Evolutionary conservation across 306 rosid genomes (phyloP), one percentile per base, ranked within the genome.

Genomic region (Vigna angularis): DNA sequence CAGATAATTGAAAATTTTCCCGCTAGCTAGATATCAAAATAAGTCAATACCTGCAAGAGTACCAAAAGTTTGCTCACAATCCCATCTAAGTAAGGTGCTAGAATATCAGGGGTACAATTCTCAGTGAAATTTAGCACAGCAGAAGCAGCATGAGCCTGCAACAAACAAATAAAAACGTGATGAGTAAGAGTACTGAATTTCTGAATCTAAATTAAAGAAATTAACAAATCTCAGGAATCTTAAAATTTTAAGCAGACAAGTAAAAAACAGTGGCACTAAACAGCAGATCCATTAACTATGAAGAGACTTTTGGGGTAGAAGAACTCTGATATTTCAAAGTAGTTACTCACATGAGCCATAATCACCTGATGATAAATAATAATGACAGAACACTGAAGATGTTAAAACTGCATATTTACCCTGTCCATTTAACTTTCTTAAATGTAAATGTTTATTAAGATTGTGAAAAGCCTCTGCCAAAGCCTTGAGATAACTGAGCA

Each of bases 111-210:
- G 62, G 88, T 88, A 72, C 96, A 90, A 81, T 88, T 90, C 85
- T 90, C 96, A 30, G 91, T 86, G 75, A 90, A 88, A 81, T 90
- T 90, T 38, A 90, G 86, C 64, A 88, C 90, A 16, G 96, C 96
- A 65, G 96, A 90, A 69, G 96, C 96, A 56, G 96, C 96, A 80
- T 88, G 96, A 50, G 96, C 96, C 96, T 88, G 90, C 44, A 76
- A 77, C 42, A 53, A 45, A 62, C 55, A 81, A 50, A 38, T 11
- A 45, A 49, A 50, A 79, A 79, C 44, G 4, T 32, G 36, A 56
- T 30, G 57, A 77, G 66, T 52, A 49, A 38, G 55, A 57, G 51
- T 49, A 49, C 36, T 53, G 9, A 47, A 71, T 24, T 50, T 18
- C 50, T 47, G 2, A 70, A 85, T 22, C 22, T 24, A 34, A 74